Evolutionary conservation across 1,139 yeast genomes (phyloP).

Genomic region (Nakaseomyces nivariensis): DNA sequence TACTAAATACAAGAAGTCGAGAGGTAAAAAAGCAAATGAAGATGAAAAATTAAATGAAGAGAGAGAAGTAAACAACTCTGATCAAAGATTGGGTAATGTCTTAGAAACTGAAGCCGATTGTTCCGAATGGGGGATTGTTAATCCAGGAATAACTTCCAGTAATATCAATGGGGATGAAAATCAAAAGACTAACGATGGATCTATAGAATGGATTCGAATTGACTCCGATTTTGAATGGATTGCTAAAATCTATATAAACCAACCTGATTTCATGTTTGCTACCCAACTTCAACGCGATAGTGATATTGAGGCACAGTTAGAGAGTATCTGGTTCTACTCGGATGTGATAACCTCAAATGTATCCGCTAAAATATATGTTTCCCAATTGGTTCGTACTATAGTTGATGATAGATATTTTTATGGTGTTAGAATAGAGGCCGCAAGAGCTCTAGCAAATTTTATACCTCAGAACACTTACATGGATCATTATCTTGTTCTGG

Average conservation of each 20-base stretch:
- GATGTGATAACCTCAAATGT: constrained; percentile 34
- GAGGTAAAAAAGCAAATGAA: constrained; percentile 44
- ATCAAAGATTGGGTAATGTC: constrained; percentile 11
- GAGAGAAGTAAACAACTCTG: constrained; percentile 11
- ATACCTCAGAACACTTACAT: constrained; percentile 51
- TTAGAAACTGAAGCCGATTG: constrained; percentile 2
- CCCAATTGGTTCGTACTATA: constrained; percentile 67
- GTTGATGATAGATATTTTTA: constrained; percentile 81
- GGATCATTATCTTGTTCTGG: constrained; percentile 50
- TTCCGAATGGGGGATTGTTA: constrained; percentile 3
- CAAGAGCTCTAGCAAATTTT: constrained; percentile 59
- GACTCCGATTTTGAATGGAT: constrained; percentile 99
- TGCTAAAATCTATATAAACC: constrained; percentile 67
- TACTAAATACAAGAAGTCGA: constrained; percentile 70
- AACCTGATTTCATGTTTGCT: constrained; percentile 91
- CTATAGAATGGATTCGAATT: constrained; percentile 94
- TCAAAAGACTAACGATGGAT: constrained; percentile 46
- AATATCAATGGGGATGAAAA: constrained; percentile 17
- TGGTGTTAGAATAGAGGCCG: constrained; percentile 85
- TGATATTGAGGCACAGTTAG: constrained; percentile 92
- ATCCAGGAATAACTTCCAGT: background rate
- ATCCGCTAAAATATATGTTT: constrained; percentile 51
- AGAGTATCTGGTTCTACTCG: constrained; percentile 68
- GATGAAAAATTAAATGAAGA: constrained; percentile 16
- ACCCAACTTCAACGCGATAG: constrained; percentile 91